Conservation (phyloP, 208 protist genomes). For the Acanthamoeba triangularis region DNA sequence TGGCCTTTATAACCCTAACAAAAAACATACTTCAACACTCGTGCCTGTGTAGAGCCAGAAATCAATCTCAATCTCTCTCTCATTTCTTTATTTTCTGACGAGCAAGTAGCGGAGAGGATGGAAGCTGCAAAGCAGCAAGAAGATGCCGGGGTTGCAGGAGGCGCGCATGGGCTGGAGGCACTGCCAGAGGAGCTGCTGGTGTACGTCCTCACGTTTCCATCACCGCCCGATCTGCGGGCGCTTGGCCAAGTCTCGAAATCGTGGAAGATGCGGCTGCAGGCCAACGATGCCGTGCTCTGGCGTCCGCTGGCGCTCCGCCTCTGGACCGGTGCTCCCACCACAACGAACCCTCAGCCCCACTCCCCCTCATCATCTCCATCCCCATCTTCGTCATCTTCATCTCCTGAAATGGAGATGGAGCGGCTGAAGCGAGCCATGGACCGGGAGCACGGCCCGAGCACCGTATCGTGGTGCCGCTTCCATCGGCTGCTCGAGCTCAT, state of each 20-base stretch:
- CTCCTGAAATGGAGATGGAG: not conserved
- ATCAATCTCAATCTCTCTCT: too few relatives aligned
- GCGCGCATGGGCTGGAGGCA: not conserved
- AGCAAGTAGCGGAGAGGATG: too few relatives aligned
- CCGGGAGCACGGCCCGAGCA: not conserved
- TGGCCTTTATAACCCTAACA: too few relatives aligned
- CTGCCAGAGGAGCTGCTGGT: conserved; percentile 20
- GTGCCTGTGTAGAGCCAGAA: too few relatives aligned
- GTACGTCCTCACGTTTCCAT: not conserved
- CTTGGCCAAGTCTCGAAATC: not conserved
- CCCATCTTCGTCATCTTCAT: not conserved
- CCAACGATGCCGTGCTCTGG: conserved; percentile 7
- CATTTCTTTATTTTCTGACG: too few relatives aligned
- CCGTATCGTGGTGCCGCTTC: not conserved
- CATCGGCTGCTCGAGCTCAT: not conserved
- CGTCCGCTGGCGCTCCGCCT: not conserved
- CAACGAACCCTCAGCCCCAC: not conserved
- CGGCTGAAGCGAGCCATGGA: not conserved
- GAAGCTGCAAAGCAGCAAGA: too few relatives aligned
- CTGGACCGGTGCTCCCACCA: not conserved
- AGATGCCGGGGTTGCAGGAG: too few relatives aligned
- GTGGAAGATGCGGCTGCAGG: not conserved
- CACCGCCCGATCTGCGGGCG: not conserved
- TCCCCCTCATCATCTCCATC: not conserved
- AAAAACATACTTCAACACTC: too few relatives aligned